Conservation (phyloP, 2,329 filamentous ascomycete species). For the Colletotrichum noveboracense region DNA sequence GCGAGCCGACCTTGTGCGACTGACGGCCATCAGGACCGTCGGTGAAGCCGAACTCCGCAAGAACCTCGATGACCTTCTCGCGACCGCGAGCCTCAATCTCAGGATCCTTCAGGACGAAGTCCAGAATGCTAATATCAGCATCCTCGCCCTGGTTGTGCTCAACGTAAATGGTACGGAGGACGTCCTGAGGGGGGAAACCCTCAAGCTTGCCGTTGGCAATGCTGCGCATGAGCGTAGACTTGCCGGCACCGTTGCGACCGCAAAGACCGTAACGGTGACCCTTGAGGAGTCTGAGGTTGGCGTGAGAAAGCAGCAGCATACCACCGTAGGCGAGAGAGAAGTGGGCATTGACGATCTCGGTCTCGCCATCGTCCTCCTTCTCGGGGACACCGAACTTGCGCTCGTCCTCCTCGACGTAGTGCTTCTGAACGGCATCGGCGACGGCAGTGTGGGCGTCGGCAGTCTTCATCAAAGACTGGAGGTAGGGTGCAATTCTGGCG, state of each 20-base stretch:
- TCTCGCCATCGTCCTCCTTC: slow-evolving; percentile 89
- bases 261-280: slow-evolving; percentile 97
- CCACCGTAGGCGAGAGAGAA: slow-evolving; percentile 98
- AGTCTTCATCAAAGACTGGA: slow-evolving; percentile 71
- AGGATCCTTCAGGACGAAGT: slow-evolving; percentile 90
- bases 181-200: slow-evolving; percentile 91
- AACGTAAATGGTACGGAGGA: slow-evolving; percentile 94
- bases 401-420: slow-evolving; percentile 84
- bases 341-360: slow-evolving; percentile 96
- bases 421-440: slow-evolving; percentile 74
- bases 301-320: slow-evolving; percentile 95
- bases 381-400: slow-evolving; percentile 85
- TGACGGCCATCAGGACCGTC: slow-evolving; percentile 88
- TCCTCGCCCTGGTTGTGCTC: slow-evolving; percentile 99
- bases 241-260: slow-evolving; percentile 95
- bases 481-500: slow-evolving; percentile 73
- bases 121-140: slow-evolving; percentile 92
- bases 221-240: slow-evolving; percentile 98
- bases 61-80: slow-evolving; percentile 82
- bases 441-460: slow-evolving; percentile 66
- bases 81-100: slow-evolving; percentile 79
- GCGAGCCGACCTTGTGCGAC: slow-evolving; percentile 86
- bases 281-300: slow-evolving; percentile 91
- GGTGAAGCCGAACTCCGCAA: slow-evolving; percentile 94
- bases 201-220: slow-evolving; percentile 96